phyloP scores from a whole-genome alignment of 768 basidiomycete species.

The Suillus alpinus region DNA sequence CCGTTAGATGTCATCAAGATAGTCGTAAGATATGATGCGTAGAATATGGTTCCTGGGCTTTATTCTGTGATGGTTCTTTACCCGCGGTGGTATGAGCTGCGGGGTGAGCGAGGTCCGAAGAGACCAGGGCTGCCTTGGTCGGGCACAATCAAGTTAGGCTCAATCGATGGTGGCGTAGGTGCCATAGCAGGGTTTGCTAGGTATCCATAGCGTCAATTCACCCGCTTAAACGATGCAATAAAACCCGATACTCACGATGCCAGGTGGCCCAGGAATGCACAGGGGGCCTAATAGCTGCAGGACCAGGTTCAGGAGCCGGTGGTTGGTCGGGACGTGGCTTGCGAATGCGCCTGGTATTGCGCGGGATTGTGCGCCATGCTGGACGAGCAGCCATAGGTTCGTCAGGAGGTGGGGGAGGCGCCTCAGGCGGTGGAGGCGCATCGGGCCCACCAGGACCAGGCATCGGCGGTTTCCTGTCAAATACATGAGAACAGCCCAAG shows the following conservation, averaged over 20 bases:
- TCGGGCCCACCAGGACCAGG: constrained; percentile 39
- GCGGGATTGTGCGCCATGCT: constrained; percentile 60
- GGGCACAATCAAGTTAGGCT: constrained; percentile 61
- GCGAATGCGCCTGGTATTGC: constrained; percentile 39
- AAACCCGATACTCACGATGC: constrained; percentile 52
- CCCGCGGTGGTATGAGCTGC: constrained; percentile 31
- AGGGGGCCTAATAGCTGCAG: constrained; percentile 41
- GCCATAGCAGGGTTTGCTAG: constrained; percentile 57
- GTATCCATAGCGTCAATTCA: constrained; percentile 6
- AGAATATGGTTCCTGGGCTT: background rate
- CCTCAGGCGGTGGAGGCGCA: constrained; percentile 42
- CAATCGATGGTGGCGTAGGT: constrained; percentile 61
- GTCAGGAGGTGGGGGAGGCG: constrained; percentile 41
- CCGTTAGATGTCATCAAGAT: constrained; percentile 19
- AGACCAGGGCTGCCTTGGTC: constrained; percentile 59
- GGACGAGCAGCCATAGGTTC: constrained; percentile 47
- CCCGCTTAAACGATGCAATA: constrained; percentile 3
- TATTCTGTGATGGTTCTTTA: background rate
- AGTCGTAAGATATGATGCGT: background rate
- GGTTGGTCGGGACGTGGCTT: constrained; percentile 37
- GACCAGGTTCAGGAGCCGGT: constrained; percentile 29
- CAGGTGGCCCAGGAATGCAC: constrained; percentile 60
- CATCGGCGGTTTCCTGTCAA: constrained; percentile 43
- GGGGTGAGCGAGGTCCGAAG: constrained; percentile 76
- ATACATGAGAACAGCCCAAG: constrained; percentile 8